Evolutionary conservation across 2,329 filamentous ascomycete genomes (phyloP).

Genomic region (Samsoniella hepiali): DNA sequence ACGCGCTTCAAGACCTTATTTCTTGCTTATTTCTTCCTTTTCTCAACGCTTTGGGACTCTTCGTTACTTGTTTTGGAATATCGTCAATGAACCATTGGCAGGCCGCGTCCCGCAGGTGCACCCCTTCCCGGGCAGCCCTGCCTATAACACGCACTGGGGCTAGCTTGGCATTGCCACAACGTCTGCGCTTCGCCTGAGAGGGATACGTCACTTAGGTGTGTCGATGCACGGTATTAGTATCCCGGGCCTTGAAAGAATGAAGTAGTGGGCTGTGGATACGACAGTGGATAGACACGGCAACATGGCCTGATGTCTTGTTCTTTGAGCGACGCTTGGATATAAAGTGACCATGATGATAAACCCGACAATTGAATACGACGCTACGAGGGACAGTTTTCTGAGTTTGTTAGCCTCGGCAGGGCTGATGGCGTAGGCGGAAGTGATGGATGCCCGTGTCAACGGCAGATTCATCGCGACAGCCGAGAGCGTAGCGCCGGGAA

Average conservation of each 20-base stretch:
- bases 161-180: background rate
- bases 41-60: too few species aligned
- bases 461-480: background rate
- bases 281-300: background rate
- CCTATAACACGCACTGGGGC: background rate
- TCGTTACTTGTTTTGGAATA: background rate
- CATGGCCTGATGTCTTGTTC: slow-evolving; percentile 4
- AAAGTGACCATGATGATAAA: background rate
- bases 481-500: background rate
- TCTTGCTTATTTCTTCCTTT: too few species aligned
- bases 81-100: background rate
- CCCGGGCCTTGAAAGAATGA: background rate
- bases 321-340: background rate
- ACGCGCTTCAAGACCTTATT: too few species aligned
- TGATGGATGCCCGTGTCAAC: background rate
- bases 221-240: background rate
- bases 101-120: background rate
- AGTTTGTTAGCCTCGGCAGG: background rate
- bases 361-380: background rate
- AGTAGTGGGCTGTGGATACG: background rate
- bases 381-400: background rate
- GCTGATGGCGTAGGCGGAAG: background rate
- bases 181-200: background rate
- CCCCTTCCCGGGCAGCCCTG: background rate
- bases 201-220: background rate